Conservation (phyloP, 2,329 filamentous ascomycete species). For the Venturia carpophila region DNA sequence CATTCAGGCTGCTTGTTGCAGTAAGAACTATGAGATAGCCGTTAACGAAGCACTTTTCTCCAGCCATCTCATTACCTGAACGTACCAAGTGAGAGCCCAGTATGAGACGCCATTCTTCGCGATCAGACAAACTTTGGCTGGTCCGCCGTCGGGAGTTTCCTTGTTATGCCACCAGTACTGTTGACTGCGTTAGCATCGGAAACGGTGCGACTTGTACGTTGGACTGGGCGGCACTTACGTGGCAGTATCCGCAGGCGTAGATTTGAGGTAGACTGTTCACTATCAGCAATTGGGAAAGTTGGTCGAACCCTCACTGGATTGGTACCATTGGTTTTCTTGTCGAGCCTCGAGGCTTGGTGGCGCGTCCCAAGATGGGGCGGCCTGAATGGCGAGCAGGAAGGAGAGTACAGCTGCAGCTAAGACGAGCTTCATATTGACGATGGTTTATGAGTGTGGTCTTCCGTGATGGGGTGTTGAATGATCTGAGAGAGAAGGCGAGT, state of each 20-base stretch:
- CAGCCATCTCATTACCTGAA: neutral
- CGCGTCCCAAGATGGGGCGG: neutral
- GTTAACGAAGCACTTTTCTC: neutral
- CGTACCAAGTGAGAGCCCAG: slow-evolving; percentile 5
- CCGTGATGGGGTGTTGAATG: neutral
- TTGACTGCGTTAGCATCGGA: neutral
- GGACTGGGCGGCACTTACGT: neutral
- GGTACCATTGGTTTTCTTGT: neutral
- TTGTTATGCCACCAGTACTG: slow-evolving; percentile 15
- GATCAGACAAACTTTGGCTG: neutral
- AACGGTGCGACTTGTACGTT: neutral
- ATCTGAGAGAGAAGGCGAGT: neutral
- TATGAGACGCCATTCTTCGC: neutral
- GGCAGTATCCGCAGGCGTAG: slow-evolving; percentile 1
- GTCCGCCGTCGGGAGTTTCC: slow-evolving; percentile 8
- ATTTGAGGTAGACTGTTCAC: neutral
- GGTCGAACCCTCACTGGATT: neutral
- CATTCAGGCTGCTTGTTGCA: slow-evolving; percentile 6
- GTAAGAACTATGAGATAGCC: neutral
- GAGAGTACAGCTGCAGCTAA: neutral
- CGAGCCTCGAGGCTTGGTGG: neutral
- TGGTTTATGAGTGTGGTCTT: neutral
- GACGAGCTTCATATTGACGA: neutral
- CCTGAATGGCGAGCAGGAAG: neutral
- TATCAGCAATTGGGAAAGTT: neutral